Evolutionary conservation across 2,329 filamentous ascomycete species (phyloP), one percentile per base, ranked within the genome.

Genomic region (Ophidiomyces ophidiicola): DNA sequence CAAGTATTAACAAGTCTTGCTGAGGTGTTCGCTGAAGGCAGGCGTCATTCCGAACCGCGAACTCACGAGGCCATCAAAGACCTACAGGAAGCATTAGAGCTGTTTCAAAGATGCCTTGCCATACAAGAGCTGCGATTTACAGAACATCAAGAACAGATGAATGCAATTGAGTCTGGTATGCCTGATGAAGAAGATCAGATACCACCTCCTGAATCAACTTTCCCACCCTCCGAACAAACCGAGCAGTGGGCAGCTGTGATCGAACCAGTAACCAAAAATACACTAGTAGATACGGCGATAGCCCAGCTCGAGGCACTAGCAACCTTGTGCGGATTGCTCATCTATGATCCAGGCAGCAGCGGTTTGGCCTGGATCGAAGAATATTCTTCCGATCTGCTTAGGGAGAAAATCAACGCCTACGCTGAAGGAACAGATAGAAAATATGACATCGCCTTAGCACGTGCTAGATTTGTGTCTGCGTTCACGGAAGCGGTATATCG

Each of bases 241-340:
- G 76, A 76, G 44, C 70, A 78, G 49, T 81, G 76, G 70, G 78
- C 76, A 12, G 71, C 68, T 3, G 68, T 84, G n/a, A 66, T 80
- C 39, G 76, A 80, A 46, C 74, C 78, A 0, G 63, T 82, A 18
- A 80, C 77, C 1, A 69, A 73, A 18, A 66, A 69, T 33, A 74
- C 75, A 1, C 68, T 85, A 5, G 62, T 83, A 1, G 80, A 85
- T 44, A 83, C 78, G 0, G 67, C 76, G 10, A 64, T 80, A 21
- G 76, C 78, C 3, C 74, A 79, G 46, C 56, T 83, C 36, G 74
- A 62, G 48, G 70, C 60, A 33, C 67, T 67, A 53, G 72, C 61
- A 42, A 69, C 59, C 28, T 62, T 69, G 38, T 73, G 67, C 52
- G 65, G 65, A 45, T 55, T 73, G 25, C 55, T 64, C 49, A 67